Percentiles rank a stretch among this genome's conserved stretches.
phyloP scores from a whole-genome alignment of 352 stramenopile genomes.

The Stramenopiles sp. region DNA sequence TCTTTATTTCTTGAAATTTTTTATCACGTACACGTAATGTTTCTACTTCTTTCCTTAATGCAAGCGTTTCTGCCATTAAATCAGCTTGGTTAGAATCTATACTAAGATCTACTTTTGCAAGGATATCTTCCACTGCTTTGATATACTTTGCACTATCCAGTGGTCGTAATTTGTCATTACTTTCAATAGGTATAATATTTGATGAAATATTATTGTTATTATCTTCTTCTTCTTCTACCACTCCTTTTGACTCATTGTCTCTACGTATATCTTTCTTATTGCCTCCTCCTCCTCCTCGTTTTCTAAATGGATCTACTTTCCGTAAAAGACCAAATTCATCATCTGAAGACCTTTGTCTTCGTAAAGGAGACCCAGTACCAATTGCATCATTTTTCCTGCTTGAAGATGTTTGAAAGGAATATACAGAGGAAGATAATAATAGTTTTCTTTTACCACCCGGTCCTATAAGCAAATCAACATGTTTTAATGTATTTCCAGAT shows the following conservation, averaged over 20 bases:
- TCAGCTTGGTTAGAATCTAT: not conserved
- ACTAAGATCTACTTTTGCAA: not conserved
- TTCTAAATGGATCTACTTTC: constrained; percentile 49
- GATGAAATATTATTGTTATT: not conserved
- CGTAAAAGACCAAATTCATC: constrained; percentile 29
- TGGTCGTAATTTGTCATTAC: not conserved
- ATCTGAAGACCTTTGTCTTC: not conserved
- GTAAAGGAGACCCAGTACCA: not conserved
- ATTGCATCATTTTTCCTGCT: not conserved
- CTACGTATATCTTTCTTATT: constrained; percentile 36
- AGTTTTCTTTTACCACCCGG: constrained; percentile 24
- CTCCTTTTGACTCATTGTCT: constrained; percentile 37
- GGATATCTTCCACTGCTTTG: not conserved
- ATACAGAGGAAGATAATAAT: constrained; percentile 36
- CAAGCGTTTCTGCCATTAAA: not conserved
- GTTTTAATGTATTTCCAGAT: constrained; percentile 25
- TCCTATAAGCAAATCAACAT: constrained; percentile 37
- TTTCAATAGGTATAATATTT: not conserved
- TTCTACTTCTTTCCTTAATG: not conserved
- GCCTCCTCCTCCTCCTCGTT: constrained; percentile 41
- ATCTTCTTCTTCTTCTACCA: constrained; percentile 28
- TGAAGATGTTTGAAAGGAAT: constrained; percentile 27
- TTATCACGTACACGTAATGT: no score
- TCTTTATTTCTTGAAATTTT: no score
- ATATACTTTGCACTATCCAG: not conserved